These are phyloP conservation scores for Aspergillus alliaceus DNA, from an alignment of 2,329 filamentous ascomycete species.

Conservation along the genomic window DNA sequence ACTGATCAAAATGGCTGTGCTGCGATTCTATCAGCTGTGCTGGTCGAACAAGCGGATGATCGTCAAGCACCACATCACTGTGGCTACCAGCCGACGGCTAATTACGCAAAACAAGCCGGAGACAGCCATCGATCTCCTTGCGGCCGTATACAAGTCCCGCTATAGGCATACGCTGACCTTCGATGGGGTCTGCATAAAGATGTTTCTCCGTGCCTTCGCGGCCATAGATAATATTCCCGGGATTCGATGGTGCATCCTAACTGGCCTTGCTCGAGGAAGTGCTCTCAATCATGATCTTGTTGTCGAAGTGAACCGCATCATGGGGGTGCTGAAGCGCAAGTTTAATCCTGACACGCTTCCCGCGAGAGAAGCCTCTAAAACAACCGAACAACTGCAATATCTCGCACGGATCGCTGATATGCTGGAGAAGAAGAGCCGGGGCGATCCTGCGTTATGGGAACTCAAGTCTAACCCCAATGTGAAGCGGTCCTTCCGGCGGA, in stretches of 20 bases:
- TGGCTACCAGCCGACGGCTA: conserved; percentile 28
- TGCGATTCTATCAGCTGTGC: conserved; percentile 42
- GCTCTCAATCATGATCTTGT: conserved; percentile 32
- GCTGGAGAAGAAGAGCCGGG: conserved; percentile 23
- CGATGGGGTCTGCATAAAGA: conserved; percentile 39
- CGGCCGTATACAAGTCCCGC: conserved; percentile 37
- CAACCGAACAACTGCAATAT: conserved; percentile 17
- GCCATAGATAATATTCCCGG: conserved; percentile 31
- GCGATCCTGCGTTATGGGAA: conserved; percentile 18
- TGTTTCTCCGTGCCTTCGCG: conserved; percentile 38
- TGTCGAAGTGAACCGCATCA: conserved; percentile 31
- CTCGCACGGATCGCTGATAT: conserved; percentile 19
- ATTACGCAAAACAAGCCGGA: conserved; percentile 25
- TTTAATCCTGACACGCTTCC: not conserved
- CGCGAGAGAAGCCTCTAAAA: conserved; percentile 2
- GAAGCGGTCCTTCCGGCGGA: conserved; percentile 15
- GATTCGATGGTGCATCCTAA: conserved; percentile 42
- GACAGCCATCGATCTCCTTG: conserved; percentile 34
- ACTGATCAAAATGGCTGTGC: conserved; percentile 35
- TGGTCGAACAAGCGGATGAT: conserved; percentile 29
- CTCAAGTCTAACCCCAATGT: conserved; percentile 8
- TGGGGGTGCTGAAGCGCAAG: conserved; percentile 19
- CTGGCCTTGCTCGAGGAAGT: conserved; percentile 34
- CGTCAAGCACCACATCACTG: conserved; percentile 39
- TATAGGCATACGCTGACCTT: conserved; percentile 34